Evolutionary conservation across 352 stramenopile genomes (phyloP), one percentile per base, ranked within the genome.

Genomic region (Pythium folliculosum): DNA sequence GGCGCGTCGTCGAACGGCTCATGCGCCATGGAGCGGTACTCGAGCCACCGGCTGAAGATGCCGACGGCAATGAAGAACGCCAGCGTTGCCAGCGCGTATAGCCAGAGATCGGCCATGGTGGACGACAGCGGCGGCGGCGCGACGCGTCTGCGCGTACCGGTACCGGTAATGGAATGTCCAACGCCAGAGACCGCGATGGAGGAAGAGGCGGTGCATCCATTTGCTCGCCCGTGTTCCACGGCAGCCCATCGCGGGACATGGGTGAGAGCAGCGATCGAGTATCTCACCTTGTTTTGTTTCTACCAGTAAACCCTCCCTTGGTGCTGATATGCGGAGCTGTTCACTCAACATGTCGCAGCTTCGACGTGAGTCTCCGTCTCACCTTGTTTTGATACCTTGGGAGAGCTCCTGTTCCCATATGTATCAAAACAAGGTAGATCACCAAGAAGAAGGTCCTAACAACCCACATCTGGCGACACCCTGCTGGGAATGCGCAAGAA

Each of bases 31-130:
- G n/a, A 23, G 21, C 57, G 65, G 21, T 56, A 13, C 65, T 71
- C 49, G 16, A 67, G n/a, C 57, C 58, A 71, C 30, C 65, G 57
- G 32, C 57, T 66, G 22, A 66, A 62, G 51, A 32, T 21, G 1
- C 40, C 57, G 25, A 71, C 50, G 16, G 32, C 19, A 5, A 48
- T 19, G 43, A 71, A 63, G 57, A 71, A 71, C 3, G 38, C 49
- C n/a, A 71, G 9, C n/a, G 60, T 19, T 32, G 51, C 43, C 19
- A 57, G 25, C 16, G 50, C 45, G 45, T 71, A 71, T 25, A 55
- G 12, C 1, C 63, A 4, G 25, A 52, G 48, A 58, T 60, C 55
- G 5, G 23, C 37, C 63, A 70, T 70, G 43, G 35, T 43, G 51
- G 10, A 1, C 30, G 52, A 5, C 27, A 32, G 27, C 23, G 10